Evolutionary conservation across 768 basidiomycete species (phyloP).

Genomic region (Tricholoma bakamatsutake): DNA sequence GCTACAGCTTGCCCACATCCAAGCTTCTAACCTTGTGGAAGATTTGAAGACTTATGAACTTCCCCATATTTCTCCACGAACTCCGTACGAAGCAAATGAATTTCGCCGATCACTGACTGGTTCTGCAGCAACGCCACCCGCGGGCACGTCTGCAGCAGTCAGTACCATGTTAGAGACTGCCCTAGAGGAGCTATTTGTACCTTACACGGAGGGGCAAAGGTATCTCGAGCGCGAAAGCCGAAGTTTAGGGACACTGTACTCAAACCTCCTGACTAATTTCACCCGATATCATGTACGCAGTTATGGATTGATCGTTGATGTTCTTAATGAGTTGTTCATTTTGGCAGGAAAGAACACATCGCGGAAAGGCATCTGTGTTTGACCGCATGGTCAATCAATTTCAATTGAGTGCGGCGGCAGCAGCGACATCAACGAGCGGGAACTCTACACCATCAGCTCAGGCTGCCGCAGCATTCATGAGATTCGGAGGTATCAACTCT

Average conservation of each 20-base stretch:
- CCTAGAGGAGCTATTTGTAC: constrained; percentile 93
- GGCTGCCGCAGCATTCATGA: constrained; percentile 84
- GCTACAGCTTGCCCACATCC: constrained; percentile 79
- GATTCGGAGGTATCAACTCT: constrained; percentile 77
- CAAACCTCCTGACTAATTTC: constrained; percentile 63
- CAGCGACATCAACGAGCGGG: constrained; percentile 54
- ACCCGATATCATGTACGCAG: constrained; percentile 81
- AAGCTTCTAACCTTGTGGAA: constrained; percentile 75
- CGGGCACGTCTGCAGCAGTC: constrained; percentile 52
- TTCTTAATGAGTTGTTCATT: constrained; percentile 3
- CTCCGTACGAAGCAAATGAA: constrained; percentile 57
- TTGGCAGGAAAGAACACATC: constrained; percentile 50
- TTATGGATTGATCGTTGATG: neutral
- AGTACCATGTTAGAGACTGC: constrained; percentile 89
- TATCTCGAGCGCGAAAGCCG: constrained; percentile 91
- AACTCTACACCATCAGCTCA: constrained; percentile 69
- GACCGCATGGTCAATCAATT: constrained; percentile 91
- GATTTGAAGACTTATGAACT: constrained; percentile 91
- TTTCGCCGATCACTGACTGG: constrained; percentile 51
- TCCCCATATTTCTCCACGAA: constrained; percentile 57
- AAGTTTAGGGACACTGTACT: constrained; percentile 75
- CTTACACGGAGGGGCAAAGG: constrained; percentile 85
- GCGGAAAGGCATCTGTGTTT: constrained; percentile 74
- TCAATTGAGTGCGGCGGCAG: constrained; percentile 74
- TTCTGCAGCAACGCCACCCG: constrained; percentile 35